phyloP scores from a whole-genome alignment of 495 filamentous ascomycete genomes.

The Lichenothelia convexa region DNA sequence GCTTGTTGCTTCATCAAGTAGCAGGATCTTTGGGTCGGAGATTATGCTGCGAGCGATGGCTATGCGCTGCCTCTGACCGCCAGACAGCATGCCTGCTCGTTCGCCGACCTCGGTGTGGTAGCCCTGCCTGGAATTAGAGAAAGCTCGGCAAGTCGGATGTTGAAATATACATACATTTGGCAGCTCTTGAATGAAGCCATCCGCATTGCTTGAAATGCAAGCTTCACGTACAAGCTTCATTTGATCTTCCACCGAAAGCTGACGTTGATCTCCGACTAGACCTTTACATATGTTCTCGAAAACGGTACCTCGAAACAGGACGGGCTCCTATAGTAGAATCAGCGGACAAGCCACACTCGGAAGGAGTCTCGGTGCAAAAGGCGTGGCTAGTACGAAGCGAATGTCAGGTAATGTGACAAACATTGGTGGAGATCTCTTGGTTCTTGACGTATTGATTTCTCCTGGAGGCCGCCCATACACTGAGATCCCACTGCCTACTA shows the following conservation, averaged over 20 bases:
- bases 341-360: background rate
- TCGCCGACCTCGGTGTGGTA: constrained; percentile 13
- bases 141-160: background rate
- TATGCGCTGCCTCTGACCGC: constrained; percentile 15
- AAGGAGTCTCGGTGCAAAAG: too few species aligned
- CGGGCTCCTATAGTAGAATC: constrained; percentile 40
- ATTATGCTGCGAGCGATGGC: constrained; percentile 15
- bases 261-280: constrained; percentile 8
- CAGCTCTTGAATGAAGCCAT: constrained; percentile 39
- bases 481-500: too few species aligned
- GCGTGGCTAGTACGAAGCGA: too few species aligned
- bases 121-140: constrained; percentile 5
- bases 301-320: constrained; percentile 51
- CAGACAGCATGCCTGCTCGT: constrained; percentile 4
- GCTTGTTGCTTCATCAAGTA: constrained; percentile 18
- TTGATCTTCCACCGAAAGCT: constrained; percentile 4
- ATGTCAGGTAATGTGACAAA: too few species aligned
- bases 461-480: too few species aligned
- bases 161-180: constrained; percentile 11
- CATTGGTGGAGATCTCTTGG: too few species aligned
- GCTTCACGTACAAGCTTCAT: constrained; percentile 13
- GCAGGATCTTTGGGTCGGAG: constrained; percentile 11
- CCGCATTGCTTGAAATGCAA: constrained; percentile 23
- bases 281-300: constrained; percentile 36
- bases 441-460: too few species aligned